Evolutionary conservation across 108 stramenopile genomes (phyloP).

Genomic region (Cyclotella choctawhatcheeana): DNA sequence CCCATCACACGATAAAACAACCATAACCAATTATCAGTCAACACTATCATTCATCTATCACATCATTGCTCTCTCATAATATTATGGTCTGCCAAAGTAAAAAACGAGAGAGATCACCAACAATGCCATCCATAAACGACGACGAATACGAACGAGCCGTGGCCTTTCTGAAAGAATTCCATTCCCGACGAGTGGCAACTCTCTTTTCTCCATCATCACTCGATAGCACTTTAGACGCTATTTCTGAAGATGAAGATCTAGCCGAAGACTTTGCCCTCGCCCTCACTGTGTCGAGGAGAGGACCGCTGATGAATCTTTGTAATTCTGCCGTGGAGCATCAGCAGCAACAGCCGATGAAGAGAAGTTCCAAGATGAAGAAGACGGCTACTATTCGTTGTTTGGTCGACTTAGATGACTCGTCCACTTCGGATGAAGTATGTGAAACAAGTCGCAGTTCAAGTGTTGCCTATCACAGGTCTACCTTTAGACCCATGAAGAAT

Average conservation of each 20-base stretch:
- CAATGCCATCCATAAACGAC: not conserved
- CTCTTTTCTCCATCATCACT: constrained; percentile 3
- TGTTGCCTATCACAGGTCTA: not conserved
- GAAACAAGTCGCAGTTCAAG: too few relatives aligned
- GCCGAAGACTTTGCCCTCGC: constrained; percentile 16
- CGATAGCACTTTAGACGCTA: constrained; percentile 9
- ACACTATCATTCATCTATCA: too few relatives aligned
- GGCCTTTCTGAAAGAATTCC: constrained; percentile 41
- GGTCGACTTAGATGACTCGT: not conserved
- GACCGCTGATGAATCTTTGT: not conserved
- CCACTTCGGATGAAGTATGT: not conserved
- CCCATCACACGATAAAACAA: not conserved
- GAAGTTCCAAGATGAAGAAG: constrained; percentile 15
- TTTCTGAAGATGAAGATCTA: constrained; percentile 23
- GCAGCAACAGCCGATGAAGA: not conserved
- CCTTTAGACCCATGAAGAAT: not conserved
- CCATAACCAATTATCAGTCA: too few relatives aligned
- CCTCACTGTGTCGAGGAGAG: not conserved
- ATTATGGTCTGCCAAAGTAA: constrained; percentile 6
- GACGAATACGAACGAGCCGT: constrained; percentile 46
- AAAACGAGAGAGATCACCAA: constrained; percentile 23
- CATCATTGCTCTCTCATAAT: not conserved
- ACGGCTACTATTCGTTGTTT: constrained; percentile 6
- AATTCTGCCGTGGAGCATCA: not conserved
- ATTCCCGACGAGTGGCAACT: constrained; percentile 25